Base-by-base conservation (phyloP, 768 basidiomycete species). In the Melanogaster broomeanus region DNA sequence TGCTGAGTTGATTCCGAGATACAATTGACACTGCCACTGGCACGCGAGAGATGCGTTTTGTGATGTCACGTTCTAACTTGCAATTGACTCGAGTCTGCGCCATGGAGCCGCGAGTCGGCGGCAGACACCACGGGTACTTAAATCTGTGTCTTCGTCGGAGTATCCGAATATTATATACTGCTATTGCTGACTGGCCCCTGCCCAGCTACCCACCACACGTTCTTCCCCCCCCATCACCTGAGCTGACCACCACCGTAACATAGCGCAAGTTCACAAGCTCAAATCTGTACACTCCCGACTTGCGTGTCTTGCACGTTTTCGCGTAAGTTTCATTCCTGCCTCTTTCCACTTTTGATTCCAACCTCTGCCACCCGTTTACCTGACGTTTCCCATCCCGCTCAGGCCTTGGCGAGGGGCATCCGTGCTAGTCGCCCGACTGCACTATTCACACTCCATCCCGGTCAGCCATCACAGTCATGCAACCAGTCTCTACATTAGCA, bases 341-440 rank as follows among this genome's bases (percentile, higher is more conserved):
- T 59, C 61, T 46, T 66, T 55, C 63, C 59, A 22, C 63, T 68
- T 66, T 66, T 47, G 63, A 58, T 57, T 57, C 49, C 49, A 42
- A 31, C 62, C 10, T 61, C 54, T 59, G 65, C 67, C 67, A 67
- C 62, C 69, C 65, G 67, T 71, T 71, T 69, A 63, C 67, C 67
- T 71, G 67, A 65, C 69, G 69, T 69, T 65, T 67, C 8, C 67
- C 67, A 63, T 65, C 67, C 67, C 61, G 62, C 53, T 57, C 57
- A 54, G 43, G 30, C 52, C 57, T 55, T 58, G 59, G 44, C 51
- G 39, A 39, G 57, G 57, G 53, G 56, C 59, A 67, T 65, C 59
- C 69, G 48, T 59, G 49, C 55, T 57, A 34, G 49, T 55, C 50
- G 57, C 59, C 60, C 53, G 47, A 51, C 56, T 45, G 59, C 31